These are phyloP conservation scores for Paraphaeosphaeria minitans DNA, from an alignment of 2,329 filamentous ascomycete genomes.

Conservation along the genomic window DNA sequence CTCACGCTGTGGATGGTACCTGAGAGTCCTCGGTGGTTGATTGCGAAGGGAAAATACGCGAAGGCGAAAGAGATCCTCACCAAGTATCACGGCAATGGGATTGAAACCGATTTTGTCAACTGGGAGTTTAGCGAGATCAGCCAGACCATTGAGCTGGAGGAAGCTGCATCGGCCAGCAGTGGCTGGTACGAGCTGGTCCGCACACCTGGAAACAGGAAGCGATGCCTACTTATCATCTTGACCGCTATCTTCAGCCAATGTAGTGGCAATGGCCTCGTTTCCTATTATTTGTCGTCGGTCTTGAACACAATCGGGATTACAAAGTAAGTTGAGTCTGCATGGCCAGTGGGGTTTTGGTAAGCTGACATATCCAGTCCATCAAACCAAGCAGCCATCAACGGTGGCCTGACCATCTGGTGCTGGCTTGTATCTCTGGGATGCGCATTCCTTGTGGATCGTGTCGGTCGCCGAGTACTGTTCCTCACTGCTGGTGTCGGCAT, in stretches of 20 bases:
- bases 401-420: constrained; percentile 64
- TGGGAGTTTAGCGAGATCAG: constrained; percentile 26
- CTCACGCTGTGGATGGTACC: constrained; percentile 63
- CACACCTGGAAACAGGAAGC: constrained; percentile 24
- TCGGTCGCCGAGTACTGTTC: constrained; percentile 41
- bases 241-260: constrained; percentile 25
- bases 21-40: constrained; percentile 60
- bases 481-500: constrained; percentile 39
- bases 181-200: constrained; percentile 24
- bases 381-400: constrained; percentile 51
- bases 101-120: constrained; percentile 20
- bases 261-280: constrained; percentile 21
- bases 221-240: constrained; percentile 20
- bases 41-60: constrained; percentile 19
- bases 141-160: constrained; percentile 20
- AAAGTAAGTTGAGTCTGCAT: constrained; percentile 11
- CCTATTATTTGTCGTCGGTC: constrained; percentile 21
- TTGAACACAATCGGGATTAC: constrained; percentile 29
- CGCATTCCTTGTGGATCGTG: constrained; percentile 37
- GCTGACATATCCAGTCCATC: constrained; percentile 35
- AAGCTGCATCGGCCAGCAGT: constrained; percentile 16
- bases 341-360: neutral
- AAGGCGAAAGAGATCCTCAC: constrained; percentile 17
- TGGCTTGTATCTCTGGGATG: constrained; percentile 57
- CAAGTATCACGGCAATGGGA: constrained; percentile 25